phyloP scores from a whole-genome alignment of 768 basidiomycete genomes.

The Asterophora parasitica region DNA sequence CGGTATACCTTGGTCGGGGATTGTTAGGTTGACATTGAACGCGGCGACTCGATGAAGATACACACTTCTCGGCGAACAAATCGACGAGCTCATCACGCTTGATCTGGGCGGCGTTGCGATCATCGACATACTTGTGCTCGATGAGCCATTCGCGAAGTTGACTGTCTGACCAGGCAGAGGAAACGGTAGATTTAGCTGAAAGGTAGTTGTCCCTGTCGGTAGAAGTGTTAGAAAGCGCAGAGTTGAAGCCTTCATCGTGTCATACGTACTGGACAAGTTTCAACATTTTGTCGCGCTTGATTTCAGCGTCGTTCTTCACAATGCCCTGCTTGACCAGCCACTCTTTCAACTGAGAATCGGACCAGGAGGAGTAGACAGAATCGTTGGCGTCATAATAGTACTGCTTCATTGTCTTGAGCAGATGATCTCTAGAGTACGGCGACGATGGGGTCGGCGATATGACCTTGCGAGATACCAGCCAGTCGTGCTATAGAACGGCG shows the following conservation, averaged over 20 bases:
- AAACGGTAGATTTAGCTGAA: slow-evolving; percentile 54
- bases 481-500: slow-evolving; percentile 51
- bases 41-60: neutral
- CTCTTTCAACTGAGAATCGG: slow-evolving; percentile 66
- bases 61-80: slow-evolving; percentile 67
- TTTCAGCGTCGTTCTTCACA: slow-evolving; percentile 66
- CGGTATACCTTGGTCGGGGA: slow-evolving; percentile 42
- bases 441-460: slow-evolving; percentile 51
- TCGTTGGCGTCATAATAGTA: slow-evolving; percentile 70
- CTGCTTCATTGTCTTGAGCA: slow-evolving; percentile 62
- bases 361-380: slow-evolving; percentile 63
- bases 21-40: neutral
- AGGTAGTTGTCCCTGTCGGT: slow-evolving; percentile 59
- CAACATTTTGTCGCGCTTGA: slow-evolving; percentile 70
- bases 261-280: slow-evolving; percentile 59
- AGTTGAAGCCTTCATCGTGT: neutral
- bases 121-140: slow-evolving; percentile 57
- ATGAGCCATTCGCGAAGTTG: slow-evolving; percentile 72
- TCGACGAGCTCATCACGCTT: slow-evolving; percentile 74
- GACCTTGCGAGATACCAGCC: slow-evolving; percentile 79
- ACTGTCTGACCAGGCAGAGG: slow-evolving; percentile 67
- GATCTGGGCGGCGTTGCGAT: slow-evolving; percentile 48
- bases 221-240: neutral
- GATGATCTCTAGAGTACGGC: slow-evolving; percentile 54
- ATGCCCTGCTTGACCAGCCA: slow-evolving; percentile 78